Base-by-base conservation (phyloP, 371 early-diverging fungal genomes). In the Rhizopus stolonifer region DNA sequence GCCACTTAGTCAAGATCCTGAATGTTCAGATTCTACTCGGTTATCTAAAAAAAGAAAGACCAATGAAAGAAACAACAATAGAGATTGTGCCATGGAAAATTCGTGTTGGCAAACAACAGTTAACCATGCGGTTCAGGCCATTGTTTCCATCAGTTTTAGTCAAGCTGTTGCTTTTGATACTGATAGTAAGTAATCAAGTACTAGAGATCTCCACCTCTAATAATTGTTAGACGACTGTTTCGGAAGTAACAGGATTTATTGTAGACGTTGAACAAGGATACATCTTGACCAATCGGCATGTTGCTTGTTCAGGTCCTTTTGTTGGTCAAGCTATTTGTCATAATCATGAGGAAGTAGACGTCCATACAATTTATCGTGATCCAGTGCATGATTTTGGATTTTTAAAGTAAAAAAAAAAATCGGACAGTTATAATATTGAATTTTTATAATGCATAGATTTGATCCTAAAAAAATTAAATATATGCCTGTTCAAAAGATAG, bases 211-310 rank as follows among this genome's bases (percentile, higher is more conserved):
- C n/a, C n/a, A n/a, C n/a, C n/a, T n/a, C n/a, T n/a, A n/a, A n/a
- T n/a, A n/a, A n/a, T 29, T 17, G 4, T n/a, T 42, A 62, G 63
- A 88, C 56, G 86, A 72, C 4, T 85, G 77, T 56, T 80, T 83
- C n/a, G 95, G n/a, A n/a, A n/a, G n/a, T 96, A 2, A 89, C 96
- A 0, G 97, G 97, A 1, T 96, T 96, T 67, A 84, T 96, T 0
- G 95, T 96, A 0, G 96, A 96, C 60, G 88, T 87, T 8, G 53
- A 79, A 49, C 71, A 72, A 1, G 97, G 94, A 14, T 73, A 95
- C 43, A 87, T 95, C 43, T 75, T 95, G n/a, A 87, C 96, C 13
- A 96, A 96, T 67, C 79, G 95, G 7, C 96, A 95, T 58, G 93
- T 95, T 1, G 91, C 90, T 15, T 86, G 90, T 36, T 80, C 89